Conservation (phyloP, 208 protist genomes). For the Angomonas desouzai region DNA sequence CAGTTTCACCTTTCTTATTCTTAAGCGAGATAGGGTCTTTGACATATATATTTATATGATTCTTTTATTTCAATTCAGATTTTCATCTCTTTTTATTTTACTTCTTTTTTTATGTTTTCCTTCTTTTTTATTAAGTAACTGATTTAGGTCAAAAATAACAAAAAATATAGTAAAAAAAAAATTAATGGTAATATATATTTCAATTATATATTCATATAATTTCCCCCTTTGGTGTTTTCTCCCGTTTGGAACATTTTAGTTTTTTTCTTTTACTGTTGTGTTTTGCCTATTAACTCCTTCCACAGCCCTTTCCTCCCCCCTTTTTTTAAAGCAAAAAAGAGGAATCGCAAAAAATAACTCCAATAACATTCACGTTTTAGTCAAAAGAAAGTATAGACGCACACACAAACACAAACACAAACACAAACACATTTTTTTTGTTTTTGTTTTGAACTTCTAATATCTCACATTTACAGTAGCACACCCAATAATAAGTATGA, state of each 20-base stretch:
- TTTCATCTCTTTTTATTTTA: not conserved
- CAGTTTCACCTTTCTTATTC: not conserved
- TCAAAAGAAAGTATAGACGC: too few species aligned
- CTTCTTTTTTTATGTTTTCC: not conserved
- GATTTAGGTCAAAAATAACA: slow-evolving; percentile 7
- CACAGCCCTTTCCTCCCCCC: not conserved
- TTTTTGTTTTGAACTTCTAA: slow-evolving; percentile 4
- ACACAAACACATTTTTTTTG: slow-evolving; percentile 15
- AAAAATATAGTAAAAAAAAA: slow-evolving; percentile 12
- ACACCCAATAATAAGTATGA: not conserved
- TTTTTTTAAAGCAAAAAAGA: too few species aligned
- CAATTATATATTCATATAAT: not conserved
- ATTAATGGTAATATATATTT: slow-evolving; percentile 8
- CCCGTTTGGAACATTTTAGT: not conserved
- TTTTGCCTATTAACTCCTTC: not conserved
- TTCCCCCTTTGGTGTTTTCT: not conserved
- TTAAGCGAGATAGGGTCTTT: too few species aligned
- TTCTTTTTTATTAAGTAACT: not conserved
- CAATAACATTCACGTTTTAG: too few species aligned
- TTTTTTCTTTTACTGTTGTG: not conserved
- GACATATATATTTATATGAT: slow-evolving; percentile 17
- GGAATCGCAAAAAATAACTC: too few species aligned
- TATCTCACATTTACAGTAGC: too few species aligned
- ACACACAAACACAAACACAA: too few species aligned
- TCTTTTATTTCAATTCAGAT: slow-evolving; percentile 12